A percentile compares a stretch with the other conserved stretches of the same genome.
Evolutionary conservation across 2,329 filamentous ascomycete species (phyloP).

Genomic region (Phialophora verrucosa): DNA sequence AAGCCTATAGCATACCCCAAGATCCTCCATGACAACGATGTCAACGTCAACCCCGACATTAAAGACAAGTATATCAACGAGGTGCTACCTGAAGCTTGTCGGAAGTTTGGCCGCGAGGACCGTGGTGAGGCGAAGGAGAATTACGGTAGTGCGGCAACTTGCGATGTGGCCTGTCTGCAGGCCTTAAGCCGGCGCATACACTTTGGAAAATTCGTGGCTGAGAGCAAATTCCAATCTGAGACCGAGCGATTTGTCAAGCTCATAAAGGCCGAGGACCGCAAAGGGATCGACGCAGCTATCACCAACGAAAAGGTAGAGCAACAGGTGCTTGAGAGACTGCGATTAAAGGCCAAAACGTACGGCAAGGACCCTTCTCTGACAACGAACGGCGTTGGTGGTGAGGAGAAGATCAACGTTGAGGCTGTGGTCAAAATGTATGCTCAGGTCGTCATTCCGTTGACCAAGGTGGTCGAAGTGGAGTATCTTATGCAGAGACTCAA

Average conservation of each 20-base stretch:
- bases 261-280: slow-evolving; percentile 79
- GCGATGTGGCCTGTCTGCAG: slow-evolving; percentile 88
- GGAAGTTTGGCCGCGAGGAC: slow-evolving; percentile 76
- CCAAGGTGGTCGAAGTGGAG: slow-evolving; percentile 98
- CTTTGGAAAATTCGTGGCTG: slow-evolving; percentile 98
- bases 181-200: slow-evolving; percentile 89
- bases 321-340: slow-evolving; percentile 84
- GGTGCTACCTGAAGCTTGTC: slow-evolving; percentile 83
- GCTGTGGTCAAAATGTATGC: slow-evolving; percentile 88
- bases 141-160: slow-evolving; percentile 90
- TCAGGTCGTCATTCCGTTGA: slow-evolving; percentile 92
- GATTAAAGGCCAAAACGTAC: slow-evolving; percentile 90
- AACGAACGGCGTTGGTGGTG: slow-evolving; percentile 48
- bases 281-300: slow-evolving; percentile 86
- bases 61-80: slow-evolving; percentile 81
- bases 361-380: slow-evolving; percentile 80
- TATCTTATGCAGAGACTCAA: slow-evolving; percentile 92
- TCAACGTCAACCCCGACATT: slow-evolving; percentile 88
- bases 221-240: slow-evolving; percentile 89
- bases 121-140: slow-evolving; percentile 88
- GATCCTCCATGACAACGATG: slow-evolving; percentile 84
- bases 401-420: slow-evolving; percentile 84
- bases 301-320: slow-evolving; percentile 88
- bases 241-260: slow-evolving; percentile 78
- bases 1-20: slow-evolving; percentile 84